Evolutionary conservation across 805 yeast genomes (phyloP), one percentile per base, ranked within the genome.

Genomic region (Clavispora carvajalis): DNA sequence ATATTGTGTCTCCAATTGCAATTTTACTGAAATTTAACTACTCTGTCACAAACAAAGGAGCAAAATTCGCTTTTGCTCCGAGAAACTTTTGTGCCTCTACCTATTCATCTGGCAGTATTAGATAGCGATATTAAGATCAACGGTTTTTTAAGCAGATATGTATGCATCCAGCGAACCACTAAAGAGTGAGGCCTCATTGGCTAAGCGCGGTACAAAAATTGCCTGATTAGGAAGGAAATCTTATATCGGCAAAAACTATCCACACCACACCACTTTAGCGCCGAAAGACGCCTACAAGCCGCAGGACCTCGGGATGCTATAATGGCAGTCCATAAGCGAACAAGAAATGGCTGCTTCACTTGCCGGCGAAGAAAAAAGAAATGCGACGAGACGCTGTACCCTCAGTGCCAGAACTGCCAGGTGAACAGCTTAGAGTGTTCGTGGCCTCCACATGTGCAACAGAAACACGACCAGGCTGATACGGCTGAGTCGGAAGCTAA

Each of bases 281-380:
- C 31, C 19, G 7, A 8, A 15, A 11, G 19, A 12, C 19, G 5
- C 15, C 31, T 11, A 15, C 8, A 15, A 16, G 19, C 31, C 19
- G 10, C 31, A 28, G 31, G 16, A 8, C 9, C 31, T 2, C 18
- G n/a, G 15, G 8, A 16, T 15, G 31, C 31, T 15, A 28, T 28
- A 15, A 28, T 28, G 31, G 31, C 12, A 2, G 19, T 28, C 19
- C 31, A 28, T 12, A 28, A 28, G 16, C 31, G 31, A 15, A 28
- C 31, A 15, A 30, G 36, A 18, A 43, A 40, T 18, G 51, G 51
- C 29, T 47, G 51, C 52, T 65, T 77, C 41, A 77, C 80, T 33
- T 80, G 86, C 53, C 70, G 85, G 37, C 71, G 74, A 48, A 71
- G 84, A 47, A 80, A 79, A 59, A 71, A 80, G 60, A 79, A 78